Conservation (phyloP, 148 eudicot genomes). For the Heliosperma pusillum region DNA sequence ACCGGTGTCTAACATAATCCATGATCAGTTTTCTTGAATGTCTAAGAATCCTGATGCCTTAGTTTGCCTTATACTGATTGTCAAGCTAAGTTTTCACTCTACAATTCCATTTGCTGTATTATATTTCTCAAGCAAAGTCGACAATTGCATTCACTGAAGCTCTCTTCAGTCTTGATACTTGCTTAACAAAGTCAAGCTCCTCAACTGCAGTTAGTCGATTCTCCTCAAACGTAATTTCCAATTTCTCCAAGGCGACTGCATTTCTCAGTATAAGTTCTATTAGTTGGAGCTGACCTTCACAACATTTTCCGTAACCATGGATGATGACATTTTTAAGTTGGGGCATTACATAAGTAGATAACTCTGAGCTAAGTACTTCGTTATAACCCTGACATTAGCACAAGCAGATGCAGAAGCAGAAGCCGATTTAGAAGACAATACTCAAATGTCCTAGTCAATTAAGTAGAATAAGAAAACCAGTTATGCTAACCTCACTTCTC, state of each 20-base stretch:
- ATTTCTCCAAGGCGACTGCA: conserved; percentile 4
- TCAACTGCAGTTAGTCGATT: background rate
- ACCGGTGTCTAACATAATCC: background rate
- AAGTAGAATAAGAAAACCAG: background rate
- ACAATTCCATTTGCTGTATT: too few species aligned
- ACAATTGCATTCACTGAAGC: conserved; percentile 15
- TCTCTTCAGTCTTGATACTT: background rate
- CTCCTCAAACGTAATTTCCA: background rate
- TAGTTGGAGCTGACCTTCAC: background rate
- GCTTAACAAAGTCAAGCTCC: background rate
- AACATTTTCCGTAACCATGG: background rate
- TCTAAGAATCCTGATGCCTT: too few species aligned
- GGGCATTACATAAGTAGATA: conserved; percentile 2
- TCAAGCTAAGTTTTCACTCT: too few species aligned
- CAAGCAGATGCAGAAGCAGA: too few species aligned
- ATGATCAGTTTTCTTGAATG: too few species aligned
- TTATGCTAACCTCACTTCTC: background rate
- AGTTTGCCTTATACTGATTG: too few species aligned
- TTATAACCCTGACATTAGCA: background rate
- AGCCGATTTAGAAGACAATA: too few species aligned
- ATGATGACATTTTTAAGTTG: conserved; percentile 13
- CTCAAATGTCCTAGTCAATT: too few species aligned
- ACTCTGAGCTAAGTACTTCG: background rate
- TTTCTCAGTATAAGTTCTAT: background rate
- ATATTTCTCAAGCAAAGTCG: background rate